Conservation (phyloP, 345 rosid species). For the Hirschfeldia incana region DNA sequence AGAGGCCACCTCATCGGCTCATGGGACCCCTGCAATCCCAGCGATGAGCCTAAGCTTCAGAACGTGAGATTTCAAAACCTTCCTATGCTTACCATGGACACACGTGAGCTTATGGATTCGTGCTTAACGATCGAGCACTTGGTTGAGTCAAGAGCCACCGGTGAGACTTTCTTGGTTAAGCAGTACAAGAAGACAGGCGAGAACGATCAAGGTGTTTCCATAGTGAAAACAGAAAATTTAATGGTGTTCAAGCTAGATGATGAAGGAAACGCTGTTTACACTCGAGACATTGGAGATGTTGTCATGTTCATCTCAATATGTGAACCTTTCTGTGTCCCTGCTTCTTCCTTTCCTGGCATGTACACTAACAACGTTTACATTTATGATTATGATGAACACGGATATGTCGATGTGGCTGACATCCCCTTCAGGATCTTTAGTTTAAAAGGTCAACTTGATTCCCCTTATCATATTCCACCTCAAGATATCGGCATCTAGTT, state of each 20-base stretch:
- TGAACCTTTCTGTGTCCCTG: background rate
- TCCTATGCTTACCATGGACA: background rate
- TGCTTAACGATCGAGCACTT: background rate
- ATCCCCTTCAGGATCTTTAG: too few relatives aligned
- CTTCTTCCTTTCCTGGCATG: background rate
- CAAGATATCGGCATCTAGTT: too few relatives aligned
- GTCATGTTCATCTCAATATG: background rate
- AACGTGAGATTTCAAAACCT: background rate
- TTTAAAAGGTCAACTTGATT: too few relatives aligned
- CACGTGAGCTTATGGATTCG: background rate
- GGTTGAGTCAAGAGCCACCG: background rate
- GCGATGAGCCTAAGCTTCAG: background rate
- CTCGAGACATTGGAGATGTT: background rate
- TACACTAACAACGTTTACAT: too few relatives aligned
- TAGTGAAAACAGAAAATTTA: background rate
- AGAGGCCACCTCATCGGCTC: background rate
- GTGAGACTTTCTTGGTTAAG: background rate
- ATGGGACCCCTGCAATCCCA: background rate
- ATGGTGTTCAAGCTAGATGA: background rate
- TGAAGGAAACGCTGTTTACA: background rate
- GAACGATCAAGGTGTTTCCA: background rate
- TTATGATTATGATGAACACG: too few relatives aligned
- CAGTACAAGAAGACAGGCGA: background rate
- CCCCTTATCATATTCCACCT: too few relatives aligned
- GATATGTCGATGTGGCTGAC: too few relatives aligned